Evolutionary conservation across 2,329 filamentous ascomycete species (phyloP), one percentile per base, ranked within the genome.

Genomic region (Diaporthe nobilis): DNA sequence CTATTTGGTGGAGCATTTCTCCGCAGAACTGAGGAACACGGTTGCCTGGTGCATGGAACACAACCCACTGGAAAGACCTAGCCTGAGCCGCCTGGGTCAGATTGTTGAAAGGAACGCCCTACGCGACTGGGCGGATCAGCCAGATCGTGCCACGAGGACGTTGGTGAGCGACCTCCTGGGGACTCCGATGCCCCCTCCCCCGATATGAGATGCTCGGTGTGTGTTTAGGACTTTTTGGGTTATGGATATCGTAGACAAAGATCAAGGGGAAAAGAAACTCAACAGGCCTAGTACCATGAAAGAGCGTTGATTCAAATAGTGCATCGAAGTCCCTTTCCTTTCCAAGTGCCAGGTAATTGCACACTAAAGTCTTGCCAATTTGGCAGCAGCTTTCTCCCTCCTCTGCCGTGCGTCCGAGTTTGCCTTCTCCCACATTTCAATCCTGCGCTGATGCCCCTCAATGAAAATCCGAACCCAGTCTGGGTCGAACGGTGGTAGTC

Each of bases 381-480:
- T 70, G 1, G 49, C 31, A 7, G 34, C 47, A 28, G 65, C 65
- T 15, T 70, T 70, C 25, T 42, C 47, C 22, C 15, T 68, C 20
- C 65, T 70, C 15, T 20, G n/a, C 34, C 49, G n/a, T n/a, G 49
- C 65, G 17, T 55, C 34, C 4, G 65, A 31, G 4, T 70, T 55
- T n/a, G 49, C 31, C 79, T 82, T 83, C n/a, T 70, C 13, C 90
- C 90, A 92, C 89, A 91, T 90, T 15, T 83, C 82, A 81, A 90
- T 92, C 58, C 90, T 85, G 75, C 84, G 82, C 79, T 91, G 86
- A 79, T 91, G 88, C 0, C 89, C 90, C 6, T 85, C 85, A 78
- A 90, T 84, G 74, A 92, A 92, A 0, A 81, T 82, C 20, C 86
- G 83, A 51, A 85, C 82, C 89, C 88, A 90, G 75, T 82, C 83